Conservation (phyloP, 306 rosid genomes). For the Rosa chinensis region DNA sequence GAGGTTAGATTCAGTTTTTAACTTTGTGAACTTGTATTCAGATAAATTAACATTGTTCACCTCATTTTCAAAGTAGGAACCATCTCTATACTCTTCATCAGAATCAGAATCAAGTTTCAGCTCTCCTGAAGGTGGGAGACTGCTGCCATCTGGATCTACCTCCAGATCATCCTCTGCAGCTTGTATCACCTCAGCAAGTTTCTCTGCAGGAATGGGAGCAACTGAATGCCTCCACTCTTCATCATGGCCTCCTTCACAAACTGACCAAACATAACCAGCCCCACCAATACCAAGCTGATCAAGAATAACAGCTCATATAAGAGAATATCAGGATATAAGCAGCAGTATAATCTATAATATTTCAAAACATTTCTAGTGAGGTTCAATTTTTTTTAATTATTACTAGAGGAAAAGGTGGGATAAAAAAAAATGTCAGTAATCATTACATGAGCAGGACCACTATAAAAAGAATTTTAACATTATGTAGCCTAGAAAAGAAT, state of each 20-base stretch:
- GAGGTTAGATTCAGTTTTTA: slow-evolving; percentile 18
- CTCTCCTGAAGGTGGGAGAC: slow-evolving; percentile 87
- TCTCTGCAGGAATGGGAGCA: slow-evolving; percentile 88
- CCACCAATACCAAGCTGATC: slow-evolving; percentile 93
- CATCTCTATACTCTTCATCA: slow-evolving; percentile 71
- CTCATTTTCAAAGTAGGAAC: slow-evolving; percentile 77
- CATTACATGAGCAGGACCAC: not conserved
- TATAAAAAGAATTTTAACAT: not conserved
- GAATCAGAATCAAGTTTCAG: slow-evolving; percentile 64
- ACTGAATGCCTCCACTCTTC: slow-evolving; percentile 99
- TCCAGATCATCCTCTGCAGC: slow-evolving; percentile 66
- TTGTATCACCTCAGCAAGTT: slow-evolving; percentile 58
- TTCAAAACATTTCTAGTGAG: not conserved
- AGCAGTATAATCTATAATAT: not conserved
- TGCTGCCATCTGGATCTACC: slow-evolving; percentile 51
- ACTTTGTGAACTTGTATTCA: slow-evolving; percentile 8
- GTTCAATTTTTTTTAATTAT: not conserved
- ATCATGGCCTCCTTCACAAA: slow-evolving; percentile 79
- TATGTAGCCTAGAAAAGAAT: not conserved
- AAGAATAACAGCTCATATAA: slow-evolving; percentile 30
- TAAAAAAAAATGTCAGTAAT: not conserved
- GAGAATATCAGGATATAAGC: slow-evolving; percentile 9
- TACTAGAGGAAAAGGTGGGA: not conserved
- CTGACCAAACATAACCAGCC: slow-evolving; percentile 83
- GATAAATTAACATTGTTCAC: slow-evolving; percentile 35